Conservation (phyloP, 1,284 basidiomycete genomes). For the Cutaneotrichosporon sp. region DNA sequence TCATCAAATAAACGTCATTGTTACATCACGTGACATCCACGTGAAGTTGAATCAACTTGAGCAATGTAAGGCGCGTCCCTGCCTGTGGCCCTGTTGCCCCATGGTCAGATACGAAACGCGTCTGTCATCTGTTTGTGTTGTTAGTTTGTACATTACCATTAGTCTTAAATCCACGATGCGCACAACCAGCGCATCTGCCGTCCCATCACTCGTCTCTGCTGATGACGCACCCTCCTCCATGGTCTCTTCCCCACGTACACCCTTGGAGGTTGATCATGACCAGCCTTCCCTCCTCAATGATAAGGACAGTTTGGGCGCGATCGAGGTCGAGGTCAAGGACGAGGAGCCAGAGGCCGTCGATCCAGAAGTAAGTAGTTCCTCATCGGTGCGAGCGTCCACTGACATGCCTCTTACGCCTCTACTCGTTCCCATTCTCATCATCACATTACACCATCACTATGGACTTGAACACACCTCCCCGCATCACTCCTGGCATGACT, state of each 20-base stretch:
- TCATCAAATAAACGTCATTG: neutral
- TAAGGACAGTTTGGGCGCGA: neutral
- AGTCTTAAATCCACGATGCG: slow-evolving; percentile 9
- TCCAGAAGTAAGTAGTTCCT: neutral
- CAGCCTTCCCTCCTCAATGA: neutral
- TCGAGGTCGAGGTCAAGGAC: slow-evolving; percentile 11
- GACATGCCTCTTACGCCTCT: neutral
- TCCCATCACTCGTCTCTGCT: slow-evolving; percentile 28
- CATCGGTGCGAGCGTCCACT: neutral
- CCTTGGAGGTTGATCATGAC: slow-evolving; percentile 2
- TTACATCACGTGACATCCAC: neutral
- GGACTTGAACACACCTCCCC: neutral
- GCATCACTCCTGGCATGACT: neutral
- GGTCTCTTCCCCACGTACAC: slow-evolving; percentile 37
- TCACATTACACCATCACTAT: neutral
- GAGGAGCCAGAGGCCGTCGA: slow-evolving; percentile 4
- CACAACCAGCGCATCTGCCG: slow-evolving; percentile 20
- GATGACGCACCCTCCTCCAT: slow-evolving; percentile 37
- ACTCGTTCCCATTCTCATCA: neutral
- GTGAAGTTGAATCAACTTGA: neutral
- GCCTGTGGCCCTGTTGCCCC: neutral
- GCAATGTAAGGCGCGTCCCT: neutral
- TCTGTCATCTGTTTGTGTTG: slow-evolving; percentile 6
- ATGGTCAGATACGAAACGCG: neutral
- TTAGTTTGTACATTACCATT: neutral